Conservation (phyloP, 148 eudicot species). For the Polygonum maritimum region DNA sequence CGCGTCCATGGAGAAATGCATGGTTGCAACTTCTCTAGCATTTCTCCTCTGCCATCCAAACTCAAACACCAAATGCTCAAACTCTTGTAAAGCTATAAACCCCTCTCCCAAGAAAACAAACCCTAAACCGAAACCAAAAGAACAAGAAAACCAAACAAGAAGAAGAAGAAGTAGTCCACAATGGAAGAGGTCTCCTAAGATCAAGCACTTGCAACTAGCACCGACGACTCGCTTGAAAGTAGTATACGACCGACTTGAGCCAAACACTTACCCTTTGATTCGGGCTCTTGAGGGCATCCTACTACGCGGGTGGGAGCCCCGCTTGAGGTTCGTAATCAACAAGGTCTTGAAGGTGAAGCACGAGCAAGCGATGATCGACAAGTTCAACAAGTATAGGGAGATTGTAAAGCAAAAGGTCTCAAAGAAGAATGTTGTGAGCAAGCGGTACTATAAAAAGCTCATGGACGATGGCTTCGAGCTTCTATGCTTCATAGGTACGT, state of each 20-base stretch:
- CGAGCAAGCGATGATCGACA: neutral
- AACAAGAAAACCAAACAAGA: neutral
- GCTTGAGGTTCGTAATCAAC: neutral
- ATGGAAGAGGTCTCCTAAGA: neutral
- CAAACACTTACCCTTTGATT: neutral
- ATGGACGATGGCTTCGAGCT: constrained; percentile 15
- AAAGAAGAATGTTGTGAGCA: neutral
- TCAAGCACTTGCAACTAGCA: neutral
- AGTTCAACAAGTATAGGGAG: constrained; percentile 7
- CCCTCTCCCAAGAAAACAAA: neutral
- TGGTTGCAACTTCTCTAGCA: constrained; percentile 9
- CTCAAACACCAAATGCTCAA: constrained; percentile 12
- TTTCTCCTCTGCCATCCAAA: constrained; percentile 14
- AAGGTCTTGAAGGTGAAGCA: constrained; percentile 10
- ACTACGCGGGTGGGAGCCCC: constrained; percentile 6
- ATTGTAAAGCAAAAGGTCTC: neutral
- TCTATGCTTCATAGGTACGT: constrained; percentile 9
- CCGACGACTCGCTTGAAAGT: neutral
- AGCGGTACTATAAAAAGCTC: neutral
- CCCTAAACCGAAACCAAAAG: neutral
- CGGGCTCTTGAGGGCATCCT: neutral
- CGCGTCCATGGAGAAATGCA: constrained; percentile 10
- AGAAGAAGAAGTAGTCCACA: neutral
- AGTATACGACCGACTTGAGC: neutral
- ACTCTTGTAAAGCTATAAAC: neutral